Base-by-base conservation (phyloP, 2,329 filamentous ascomycete genomes). In the Paraconiothyrium brasiliense region DNA sequence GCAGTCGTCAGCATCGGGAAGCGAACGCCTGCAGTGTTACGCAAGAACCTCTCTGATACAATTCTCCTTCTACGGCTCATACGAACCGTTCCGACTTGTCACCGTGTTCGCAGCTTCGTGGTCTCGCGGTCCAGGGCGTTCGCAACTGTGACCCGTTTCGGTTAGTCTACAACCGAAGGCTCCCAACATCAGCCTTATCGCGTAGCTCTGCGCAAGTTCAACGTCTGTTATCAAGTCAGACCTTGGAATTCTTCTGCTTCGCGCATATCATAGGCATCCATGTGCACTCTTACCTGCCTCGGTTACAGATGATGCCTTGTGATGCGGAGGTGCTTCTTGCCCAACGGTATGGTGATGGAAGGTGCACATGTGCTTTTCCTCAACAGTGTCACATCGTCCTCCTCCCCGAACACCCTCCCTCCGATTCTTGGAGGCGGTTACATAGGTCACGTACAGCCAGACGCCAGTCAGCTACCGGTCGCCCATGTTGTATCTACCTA, bases 111-210 rank as follows among this genome's bases (percentile, higher is more conserved):
- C n/a, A 27, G 24, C 30, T 48, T 30, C 39, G 16, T 41, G 39
- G 14, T 13, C 24, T 20, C 51, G 9, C 22, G 22, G 20, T 16
- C 41, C 30, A 52, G 47, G 59, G 58, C 50, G 41, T 57, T 66
- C 61, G 64, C 64, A 66, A 64, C 41, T 46, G 49, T 57, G 46
- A 58, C 64, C 57, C 50, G 32, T 52, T 60, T 41, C 34, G 57
- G 43, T 32, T 58, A 64, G 64, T 49, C 44, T 47, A 43, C 39
- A 24, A 44, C 27, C 27, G 39, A 30, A 35, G 41, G 57, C 63
- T 44, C 67, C 68, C 69, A 72, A 71, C 67, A 71, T 64, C 71
- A 64, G 61, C 59, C 61, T 63, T 60, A 55, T 64, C 62, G 44
- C 34, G 48, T 27, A 32, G 49, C 48, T 48, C 30, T 57, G 50